Conservation (phyloP, 1,284 basidiomycete species). For the Laetiporus sulphureus region DNA sequence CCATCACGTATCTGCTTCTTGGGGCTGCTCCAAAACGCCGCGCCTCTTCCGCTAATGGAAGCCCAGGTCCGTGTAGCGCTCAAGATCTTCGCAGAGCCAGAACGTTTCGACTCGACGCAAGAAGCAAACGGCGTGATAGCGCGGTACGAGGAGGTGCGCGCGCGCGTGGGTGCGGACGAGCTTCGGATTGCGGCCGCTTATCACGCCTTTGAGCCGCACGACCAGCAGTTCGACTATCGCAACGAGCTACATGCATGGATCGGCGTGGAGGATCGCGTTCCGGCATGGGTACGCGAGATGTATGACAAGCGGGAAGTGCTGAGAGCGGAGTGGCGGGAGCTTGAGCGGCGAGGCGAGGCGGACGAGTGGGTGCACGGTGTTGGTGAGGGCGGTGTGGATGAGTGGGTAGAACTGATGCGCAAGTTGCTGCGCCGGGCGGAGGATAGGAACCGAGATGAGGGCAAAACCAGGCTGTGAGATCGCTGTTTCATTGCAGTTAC, state of each 20-base stretch:
- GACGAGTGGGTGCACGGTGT: constrained; percentile 55
- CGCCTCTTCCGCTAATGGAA: constrained; percentile 62
- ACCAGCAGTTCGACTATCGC: constrained; percentile 68
- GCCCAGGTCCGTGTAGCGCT: constrained; percentile 57
- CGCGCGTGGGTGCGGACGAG: constrained; percentile 13
- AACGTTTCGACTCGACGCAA: constrained; percentile 37
- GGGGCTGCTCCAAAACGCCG: constrained; percentile 47
- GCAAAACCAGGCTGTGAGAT: background rate
- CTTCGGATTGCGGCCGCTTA: constrained; percentile 44
- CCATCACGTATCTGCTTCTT: constrained; percentile 55
- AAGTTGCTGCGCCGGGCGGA: constrained; percentile 36
- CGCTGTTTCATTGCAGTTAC: background rate
- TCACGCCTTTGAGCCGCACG: constrained; percentile 40
- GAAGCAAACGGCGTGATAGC: constrained; percentile 43
- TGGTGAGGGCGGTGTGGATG: constrained; percentile 43
- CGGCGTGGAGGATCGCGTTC: constrained; percentile 30
- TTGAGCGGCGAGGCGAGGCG: constrained; percentile 50
- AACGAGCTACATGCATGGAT: constrained; percentile 48
- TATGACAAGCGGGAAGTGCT: constrained; percentile 45
- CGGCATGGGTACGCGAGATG: constrained; percentile 51
- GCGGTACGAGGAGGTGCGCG: constrained; percentile 38
- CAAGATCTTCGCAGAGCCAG: constrained; percentile 44
- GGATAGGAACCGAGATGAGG: constrained; percentile 12
- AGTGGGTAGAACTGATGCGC: constrained; percentile 59
- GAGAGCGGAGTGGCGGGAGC: constrained; percentile 48